phyloP scores from a whole-genome alignment of 148 eudicot genomes.

The Diospyros lotus region DNA sequence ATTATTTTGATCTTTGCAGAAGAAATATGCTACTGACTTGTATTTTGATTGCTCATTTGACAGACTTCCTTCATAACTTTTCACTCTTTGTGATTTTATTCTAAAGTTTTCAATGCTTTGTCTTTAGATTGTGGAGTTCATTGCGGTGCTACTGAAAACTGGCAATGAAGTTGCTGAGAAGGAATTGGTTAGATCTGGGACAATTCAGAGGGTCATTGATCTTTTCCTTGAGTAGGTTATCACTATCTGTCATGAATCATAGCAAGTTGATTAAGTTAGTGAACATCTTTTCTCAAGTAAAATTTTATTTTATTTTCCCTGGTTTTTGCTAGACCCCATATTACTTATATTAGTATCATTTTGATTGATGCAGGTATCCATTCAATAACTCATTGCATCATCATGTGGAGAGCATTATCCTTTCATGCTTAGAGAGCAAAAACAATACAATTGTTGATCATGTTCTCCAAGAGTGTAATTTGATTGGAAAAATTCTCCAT shows the following conservation, averaged over 20 bases:
- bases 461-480: slow-evolving; percentile 61
- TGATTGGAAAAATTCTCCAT: slow-evolving; percentile 60
- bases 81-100: slow-evolving; percentile 1
- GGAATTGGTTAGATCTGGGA: slow-evolving; percentile 83
- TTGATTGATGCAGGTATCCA: slow-evolving; percentile 64
- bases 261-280: not conserved
- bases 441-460: slow-evolving; percentile 53
- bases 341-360: not conserved
- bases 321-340: not conserved
- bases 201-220: slow-evolving; percentile 63
- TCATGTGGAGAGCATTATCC: slow-evolving; percentile 90
- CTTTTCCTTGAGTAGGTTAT: slow-evolving; percentile 88
- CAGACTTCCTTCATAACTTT: too few relatives aligned
- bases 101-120: slow-evolving; percentile 1
- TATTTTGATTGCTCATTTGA: too few relatives aligned
- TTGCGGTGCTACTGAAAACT: slow-evolving; percentile 81
- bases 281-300: not conserved
- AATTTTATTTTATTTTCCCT: not conserved
- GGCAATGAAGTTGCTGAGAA: slow-evolving; percentile 79
- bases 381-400: slow-evolving; percentile 92
- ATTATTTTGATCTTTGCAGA: too few relatives aligned
- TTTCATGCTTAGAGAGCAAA: slow-evolving; percentile 79
- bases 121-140: slow-evolving; percentile 85
- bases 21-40: not conserved
- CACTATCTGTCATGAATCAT: not conserved